Conservation (phyloP, 345 rosid genomes). For the Passiflora organensis region DNA sequence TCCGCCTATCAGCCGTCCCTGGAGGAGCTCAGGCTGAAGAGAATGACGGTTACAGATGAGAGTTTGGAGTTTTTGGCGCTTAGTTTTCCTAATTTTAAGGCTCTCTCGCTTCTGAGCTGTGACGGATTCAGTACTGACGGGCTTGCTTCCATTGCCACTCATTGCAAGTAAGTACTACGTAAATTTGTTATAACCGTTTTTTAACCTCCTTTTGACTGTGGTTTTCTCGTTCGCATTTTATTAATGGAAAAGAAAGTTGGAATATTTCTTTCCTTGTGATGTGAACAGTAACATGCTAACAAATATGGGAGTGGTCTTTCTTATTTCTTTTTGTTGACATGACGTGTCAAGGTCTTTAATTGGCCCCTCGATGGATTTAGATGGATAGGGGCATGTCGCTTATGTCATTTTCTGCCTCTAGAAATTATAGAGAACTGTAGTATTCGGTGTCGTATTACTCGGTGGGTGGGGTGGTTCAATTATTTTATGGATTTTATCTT, state of each 20-base stretch:
- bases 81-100: conserved; percentile 44
- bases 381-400: conserved; percentile 25
- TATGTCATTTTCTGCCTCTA: conserved; percentile 21
- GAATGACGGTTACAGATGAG: conserved; percentile 62
- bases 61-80: conserved; percentile 51
- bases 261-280: not conserved
- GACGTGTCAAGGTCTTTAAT: conserved; percentile 12
- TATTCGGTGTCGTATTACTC: not conserved
- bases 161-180: conserved; percentile 47
- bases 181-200: not conserved
- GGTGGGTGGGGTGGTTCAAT: conserved; percentile 7
- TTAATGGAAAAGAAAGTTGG: not conserved
- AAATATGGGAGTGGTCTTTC: conserved; percentile 10
- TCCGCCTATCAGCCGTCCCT: conserved; percentile 37
- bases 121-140: conserved; percentile 68
- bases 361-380: conserved; percentile 20
- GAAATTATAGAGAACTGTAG: not conserved
- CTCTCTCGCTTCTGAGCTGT: conserved; percentile 54
- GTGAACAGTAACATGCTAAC: not conserved
- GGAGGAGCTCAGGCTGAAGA: conserved; percentile 59
- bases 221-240: not conserved
- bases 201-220: not conserved
- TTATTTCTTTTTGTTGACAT: conserved; percentile 19
- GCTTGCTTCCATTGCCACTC: conserved; percentile 47
- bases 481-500: conserved; percentile 5